phyloP scores from a whole-genome alignment of 805 yeast species.

The Yarrowia yakushimensis region DNA sequence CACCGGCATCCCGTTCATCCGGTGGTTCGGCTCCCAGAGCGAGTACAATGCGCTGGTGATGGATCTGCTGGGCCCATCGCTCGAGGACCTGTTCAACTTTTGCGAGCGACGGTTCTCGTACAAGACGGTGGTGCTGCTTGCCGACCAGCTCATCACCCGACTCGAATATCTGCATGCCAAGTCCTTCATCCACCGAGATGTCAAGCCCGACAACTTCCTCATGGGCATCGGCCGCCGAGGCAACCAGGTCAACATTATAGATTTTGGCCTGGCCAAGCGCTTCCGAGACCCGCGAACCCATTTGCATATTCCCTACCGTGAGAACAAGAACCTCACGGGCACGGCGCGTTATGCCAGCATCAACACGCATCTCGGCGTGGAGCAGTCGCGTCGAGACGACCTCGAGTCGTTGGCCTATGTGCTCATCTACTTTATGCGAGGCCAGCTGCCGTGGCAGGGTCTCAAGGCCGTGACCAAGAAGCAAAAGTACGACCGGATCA shows the following conservation, averaged over 20 bases:
- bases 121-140: slow-evolving; percentile 87
- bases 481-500: slow-evolving; percentile 93
- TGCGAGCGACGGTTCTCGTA: slow-evolving; percentile 90
- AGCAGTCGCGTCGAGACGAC: slow-evolving; percentile 95
- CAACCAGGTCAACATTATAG: slow-evolving; percentile 91
- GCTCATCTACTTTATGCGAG: slow-evolving; percentile 88
- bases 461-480: slow-evolving; percentile 94
- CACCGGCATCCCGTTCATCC: slow-evolving; percentile 92
- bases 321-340: slow-evolving; percentile 93
- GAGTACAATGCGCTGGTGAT: slow-evolving; percentile 97
- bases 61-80: slow-evolving; percentile 89
- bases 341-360: slow-evolving; percentile 95
- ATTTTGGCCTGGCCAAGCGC: slow-evolving; percentile 90
- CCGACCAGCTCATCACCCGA: slow-evolving; percentile 91
- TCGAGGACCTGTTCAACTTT: slow-evolving; percentile 93
- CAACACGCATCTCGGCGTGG: slow-evolving; percentile 95
- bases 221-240: slow-evolving; percentile 93
- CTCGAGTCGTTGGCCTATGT: slow-evolving; percentile 96
- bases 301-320: slow-evolving; percentile 92
- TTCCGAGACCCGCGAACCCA: slow-evolving; percentile 92
- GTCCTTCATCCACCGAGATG: slow-evolving; percentile 81
- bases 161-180: slow-evolving; percentile 94
- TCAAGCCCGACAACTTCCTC: slow-evolving; percentile 77
- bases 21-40: slow-evolving; percentile 96
- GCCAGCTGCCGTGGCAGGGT: slow-evolving; percentile 98